Percentiles rank a stretch among this genome's conserved stretches.
Evolutionary conservation across 2,329 filamentous ascomycete species (phyloP).

Genomic region (Fusarium sarcochroum): DNA sequence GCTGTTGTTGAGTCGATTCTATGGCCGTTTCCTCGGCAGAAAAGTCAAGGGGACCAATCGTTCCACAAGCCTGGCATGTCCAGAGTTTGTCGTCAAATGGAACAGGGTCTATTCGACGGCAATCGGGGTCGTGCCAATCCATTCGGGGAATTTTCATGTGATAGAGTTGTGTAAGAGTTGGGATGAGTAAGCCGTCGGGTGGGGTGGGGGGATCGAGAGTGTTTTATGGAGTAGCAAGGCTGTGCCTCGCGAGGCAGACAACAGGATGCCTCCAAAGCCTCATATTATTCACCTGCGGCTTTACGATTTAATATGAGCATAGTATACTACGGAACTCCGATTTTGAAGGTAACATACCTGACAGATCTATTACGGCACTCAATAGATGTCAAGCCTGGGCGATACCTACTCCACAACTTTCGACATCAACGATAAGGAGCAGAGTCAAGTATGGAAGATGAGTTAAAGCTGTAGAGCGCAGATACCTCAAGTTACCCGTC

Average conservation of each 20-base stretch:
- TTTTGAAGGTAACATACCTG: too few species aligned
- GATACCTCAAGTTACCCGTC: too few species aligned
- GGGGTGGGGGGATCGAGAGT: conserved; percentile 8
- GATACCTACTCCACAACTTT: too few species aligned
- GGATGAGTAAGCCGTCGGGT: not conserved
- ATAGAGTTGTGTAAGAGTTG: not conserved
- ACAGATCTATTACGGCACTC: too few species aligned
- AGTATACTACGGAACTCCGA: not conserved
- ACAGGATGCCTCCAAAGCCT: not conserved
- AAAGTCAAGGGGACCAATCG: conserved; percentile 18
- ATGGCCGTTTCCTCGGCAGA: not conserved
- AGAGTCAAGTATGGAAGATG: too few species aligned
- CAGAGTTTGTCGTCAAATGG: conserved; percentile 13
- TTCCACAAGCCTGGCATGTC: conserved; percentile 28
- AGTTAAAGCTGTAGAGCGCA: too few species aligned
- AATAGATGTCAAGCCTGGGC: too few species aligned
- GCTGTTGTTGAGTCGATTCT: not conserved
- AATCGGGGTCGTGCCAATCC: conserved; percentile 28
- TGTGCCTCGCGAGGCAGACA: conserved; percentile 5
- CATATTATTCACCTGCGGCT: not conserved
- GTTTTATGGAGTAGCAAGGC: conserved; percentile 14
- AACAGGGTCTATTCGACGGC: conserved; percentile 21
- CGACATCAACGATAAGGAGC: too few species aligned
- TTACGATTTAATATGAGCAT: not conserved
- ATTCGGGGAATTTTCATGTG: not conserved